Percentiles rank a stretch among this genome's conserved stretches.
Evolutionary conservation across 2,329 filamentous ascomycete species (phyloP).

Genomic region (Torrubiellomyces zombiae): DNA sequence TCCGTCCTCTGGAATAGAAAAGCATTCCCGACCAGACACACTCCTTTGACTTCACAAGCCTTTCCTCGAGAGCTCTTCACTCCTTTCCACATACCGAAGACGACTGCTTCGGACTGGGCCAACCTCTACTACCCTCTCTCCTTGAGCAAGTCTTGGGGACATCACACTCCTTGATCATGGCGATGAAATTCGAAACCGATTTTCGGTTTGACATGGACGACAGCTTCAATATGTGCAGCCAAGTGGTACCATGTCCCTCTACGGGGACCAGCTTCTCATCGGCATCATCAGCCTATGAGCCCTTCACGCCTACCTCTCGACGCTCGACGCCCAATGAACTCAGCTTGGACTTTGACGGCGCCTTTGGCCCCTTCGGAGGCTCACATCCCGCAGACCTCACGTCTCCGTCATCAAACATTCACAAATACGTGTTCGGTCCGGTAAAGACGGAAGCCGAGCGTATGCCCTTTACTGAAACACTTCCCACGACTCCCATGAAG

Average conservation of each 20-base stretch:
- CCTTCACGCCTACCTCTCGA: conserved; percentile 27
- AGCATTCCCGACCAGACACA: conserved; percentile 19
- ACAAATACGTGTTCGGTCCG: conserved; percentile 17
- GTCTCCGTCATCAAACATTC: conserved; percentile 16
- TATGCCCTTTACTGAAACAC: conserved; percentile 13
- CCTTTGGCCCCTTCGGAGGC: conserved; percentile 11
- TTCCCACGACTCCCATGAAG: conserved; percentile 20
- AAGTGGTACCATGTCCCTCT: conserved; percentile 19
- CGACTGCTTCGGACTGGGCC: too few relatives aligned
- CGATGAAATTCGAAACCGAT: conserved; percentile 22
- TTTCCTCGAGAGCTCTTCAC: conserved; percentile 3
- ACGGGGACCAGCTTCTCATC: conserved; percentile 22
- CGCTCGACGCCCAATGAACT: conserved; percentile 24
- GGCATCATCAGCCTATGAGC: conserved; percentile 22
- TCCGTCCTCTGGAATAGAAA: conserved; percentile 16
- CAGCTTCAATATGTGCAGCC: conserved; percentile 20
- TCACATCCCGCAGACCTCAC: conserved; percentile 17
- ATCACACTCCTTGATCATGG: conserved; percentile 6
- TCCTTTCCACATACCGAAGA: conserved; percentile 1
- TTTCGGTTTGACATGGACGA: conserved; percentile 23
- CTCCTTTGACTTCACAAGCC: conserved; percentile 5
- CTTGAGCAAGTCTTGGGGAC: conserved; percentile 3
- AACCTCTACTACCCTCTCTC: neutral
- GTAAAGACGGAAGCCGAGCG: conserved; percentile 19
- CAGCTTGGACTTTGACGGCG: conserved; percentile 20